Evolutionary conservation across 345 rosid species (phyloP), one percentile per base, ranked within the genome.

Genomic region (Streptanthus diversifolius): DNA sequence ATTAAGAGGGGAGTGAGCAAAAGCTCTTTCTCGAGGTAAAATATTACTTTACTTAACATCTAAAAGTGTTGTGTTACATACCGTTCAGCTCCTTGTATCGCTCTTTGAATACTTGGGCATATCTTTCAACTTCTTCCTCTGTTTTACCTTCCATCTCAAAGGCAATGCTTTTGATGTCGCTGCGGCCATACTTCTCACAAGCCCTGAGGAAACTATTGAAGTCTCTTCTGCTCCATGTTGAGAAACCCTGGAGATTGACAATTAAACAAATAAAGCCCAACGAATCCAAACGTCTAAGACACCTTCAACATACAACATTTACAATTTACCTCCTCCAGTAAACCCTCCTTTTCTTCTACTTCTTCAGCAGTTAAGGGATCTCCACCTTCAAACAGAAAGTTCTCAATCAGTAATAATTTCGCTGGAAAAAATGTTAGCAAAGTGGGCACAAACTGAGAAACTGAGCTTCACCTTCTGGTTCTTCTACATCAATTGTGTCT

Each of bases 181-280:
- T 86, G 5, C 99, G 85, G n/a, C 99, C 99, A 85, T 95, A 95
- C 84, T 88, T 95, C 86, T 95, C 98, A 79, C 99, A 92, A 33
- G 99, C 98, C 83, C 98, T 77, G 8, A 88, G 90, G 66, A 95
- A 95, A 35, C 90, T 80, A 77, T 92, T 95, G 70, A 95, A 95
- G 79, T 95, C 99, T 84, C 92, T 88, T 83, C 96, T 84, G 79
- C 93, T 92, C 98, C 99, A 92, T n/a, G 98, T 78, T 39, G 99
- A 95, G 86, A 95, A 92, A 18, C 98, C 99, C 99, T 95, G 74
- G 49, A 60, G 17, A 21, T 61, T 18, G 51, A 56, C 53, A 61
- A 58, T 45, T 55, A 47, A 69, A 73, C n/a, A 49, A 14, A 68
- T 44, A 61, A 24, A 70, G 8, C 44, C 58, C 52, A 40, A 36